phyloP scores from a whole-genome alignment of 75 land plant species.

The Gnetum montanum region DNA sequence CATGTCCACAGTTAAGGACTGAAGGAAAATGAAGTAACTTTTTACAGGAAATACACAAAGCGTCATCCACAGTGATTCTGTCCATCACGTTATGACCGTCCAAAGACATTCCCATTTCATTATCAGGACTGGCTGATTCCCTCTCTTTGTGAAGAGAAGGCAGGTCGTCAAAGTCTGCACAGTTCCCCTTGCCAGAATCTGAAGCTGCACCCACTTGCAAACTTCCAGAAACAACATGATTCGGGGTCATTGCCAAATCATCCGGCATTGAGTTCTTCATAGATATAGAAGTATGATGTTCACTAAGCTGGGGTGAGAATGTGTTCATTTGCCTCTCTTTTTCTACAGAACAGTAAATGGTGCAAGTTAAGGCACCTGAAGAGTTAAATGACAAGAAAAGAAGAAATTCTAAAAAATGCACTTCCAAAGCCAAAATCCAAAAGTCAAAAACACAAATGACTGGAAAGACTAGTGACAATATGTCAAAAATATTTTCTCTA shows the following conservation, averaged over 20 bases:
- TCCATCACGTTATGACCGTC: neutral
- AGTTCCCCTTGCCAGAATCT: neutral
- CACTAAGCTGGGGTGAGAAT: constrained; percentile 45
- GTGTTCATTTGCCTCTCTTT: constrained; percentile 19
- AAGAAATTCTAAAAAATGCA: too few relatives aligned
- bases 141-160: neutral
- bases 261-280: neutral
- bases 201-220: neutral
- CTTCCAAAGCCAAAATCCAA: neutral
- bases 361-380: neutral
- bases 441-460: neutral
- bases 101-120: neutral
- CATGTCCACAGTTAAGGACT: constrained; percentile 83
- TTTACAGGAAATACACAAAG: constrained; percentile 41
- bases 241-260: neutral
- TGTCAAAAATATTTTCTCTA: neutral
- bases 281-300: neutral
- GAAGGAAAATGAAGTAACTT: constrained; percentile 47
- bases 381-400: too few relatives aligned
- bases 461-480: constrained; percentile 3
- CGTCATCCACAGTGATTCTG: constrained; percentile 25
- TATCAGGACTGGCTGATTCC: neutral
- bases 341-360: constrained; percentile 17
- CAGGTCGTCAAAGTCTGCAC: neutral
- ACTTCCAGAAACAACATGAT: neutral